Base-by-base conservation (phyloP, 2,329 filamentous ascomycete species). In the Aspergillus viridinutans region DNA sequence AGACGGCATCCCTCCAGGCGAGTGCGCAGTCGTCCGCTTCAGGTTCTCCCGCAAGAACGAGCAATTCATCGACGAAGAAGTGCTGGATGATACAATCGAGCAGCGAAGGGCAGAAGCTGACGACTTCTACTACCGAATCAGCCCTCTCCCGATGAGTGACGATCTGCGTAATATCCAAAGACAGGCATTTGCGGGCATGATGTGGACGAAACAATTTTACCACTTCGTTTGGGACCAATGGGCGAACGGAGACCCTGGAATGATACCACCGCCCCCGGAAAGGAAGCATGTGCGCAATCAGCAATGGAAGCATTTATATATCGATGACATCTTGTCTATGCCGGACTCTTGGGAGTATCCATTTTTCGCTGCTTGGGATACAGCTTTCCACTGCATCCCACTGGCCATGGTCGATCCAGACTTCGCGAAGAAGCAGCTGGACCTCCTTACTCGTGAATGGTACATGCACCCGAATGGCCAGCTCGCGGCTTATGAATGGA, bases 341-440 rank as follows among this genome's bases (percentile, higher is more conserved):
- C 94, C 93, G 0, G 93, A 97, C 73, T 96, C 92, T 0, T 97
- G 93, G 93, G 93, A 97, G 69, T 97, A 97, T 67, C 93, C 93
- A 0, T 97, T 97, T 80, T 97, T 97, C 72, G 92, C 92, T 21
- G 93, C 93, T 3, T 97, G 93, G 93, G 93, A 97, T 73, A 93
- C 90, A 54, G 93, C 92, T 4, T 97, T 97, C 75, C 94, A 97
- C 76, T 96, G 92, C 71, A 96, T 97, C 65, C 90, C 92, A 0
- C 78, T 97, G 59, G 90, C 94, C 42, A 97, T 97, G 92, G 92
- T 97, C 61, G 93, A 97, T 68, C 94, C 93, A 0, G 93, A 97
- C 45, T 97, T 97, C 68, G 92, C 93, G 55, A 97, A 97, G 84
- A 97, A 96, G 79, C 93, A 97, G 76, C 85, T 97, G 51, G 94